Conservation (phyloP, 1,284 basidiomycete species). For the Heterobasidion parviporum region DNA sequence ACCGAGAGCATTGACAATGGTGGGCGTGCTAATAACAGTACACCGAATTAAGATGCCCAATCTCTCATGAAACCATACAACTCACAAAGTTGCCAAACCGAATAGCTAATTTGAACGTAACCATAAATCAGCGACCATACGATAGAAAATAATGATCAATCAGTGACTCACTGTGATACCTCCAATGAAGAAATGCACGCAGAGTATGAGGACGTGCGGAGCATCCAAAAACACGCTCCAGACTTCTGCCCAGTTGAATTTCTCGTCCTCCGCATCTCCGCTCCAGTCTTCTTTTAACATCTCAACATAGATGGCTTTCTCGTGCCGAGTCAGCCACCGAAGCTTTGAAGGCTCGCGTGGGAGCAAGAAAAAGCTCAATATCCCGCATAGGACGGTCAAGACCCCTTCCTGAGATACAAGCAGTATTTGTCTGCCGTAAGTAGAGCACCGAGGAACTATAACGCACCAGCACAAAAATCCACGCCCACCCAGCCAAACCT, state of each 20-base stretch:
- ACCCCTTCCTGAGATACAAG: conserved; percentile 28
- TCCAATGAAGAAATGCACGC: conserved; percentile 16
- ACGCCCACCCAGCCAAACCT: conserved; percentile 43
- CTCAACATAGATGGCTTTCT: conserved; percentile 23
- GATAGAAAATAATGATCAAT: not conserved
- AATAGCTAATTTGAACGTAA: conserved; percentile 6
- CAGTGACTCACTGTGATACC: conserved; percentile 12
- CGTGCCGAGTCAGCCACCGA: conserved; percentile 24
- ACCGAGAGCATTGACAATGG: conserved; percentile 27
- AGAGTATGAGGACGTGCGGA: conserved; percentile 19
- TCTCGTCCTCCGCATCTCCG: conserved; percentile 15
- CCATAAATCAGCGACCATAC: not conserved
- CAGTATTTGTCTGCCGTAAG: too few species aligned
- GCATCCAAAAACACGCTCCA: conserved; percentile 21
- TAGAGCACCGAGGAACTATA: too few species aligned
- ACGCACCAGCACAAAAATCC: conserved; percentile 56
- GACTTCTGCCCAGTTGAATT: conserved; percentile 21
- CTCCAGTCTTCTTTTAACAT: conserved; percentile 23
- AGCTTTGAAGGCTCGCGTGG: conserved; percentile 32
- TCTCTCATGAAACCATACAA: not conserved
- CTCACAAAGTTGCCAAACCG: conserved; percentile 18
- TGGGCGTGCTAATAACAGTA: conserved; percentile 17
- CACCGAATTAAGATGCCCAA: not conserved
- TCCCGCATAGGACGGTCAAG: conserved; percentile 32
- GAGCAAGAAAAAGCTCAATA: conserved; percentile 30